Conservation (phyloP, 2,329 filamentous ascomycete genomes). For the Penicillium sp. region DNA sequence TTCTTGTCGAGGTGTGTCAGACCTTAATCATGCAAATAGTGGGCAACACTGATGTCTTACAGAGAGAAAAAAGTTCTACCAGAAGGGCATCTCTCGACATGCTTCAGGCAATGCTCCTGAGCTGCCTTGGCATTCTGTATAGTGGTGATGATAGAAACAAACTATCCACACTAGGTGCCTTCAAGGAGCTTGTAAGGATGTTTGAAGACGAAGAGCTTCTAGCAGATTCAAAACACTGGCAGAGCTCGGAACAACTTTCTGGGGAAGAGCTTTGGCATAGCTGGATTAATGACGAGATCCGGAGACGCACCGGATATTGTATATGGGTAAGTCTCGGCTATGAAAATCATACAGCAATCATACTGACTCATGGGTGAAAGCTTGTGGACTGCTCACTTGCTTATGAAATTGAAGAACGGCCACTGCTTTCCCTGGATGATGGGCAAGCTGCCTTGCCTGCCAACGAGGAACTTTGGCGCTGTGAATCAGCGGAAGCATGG, state of each 20-base stretch:
- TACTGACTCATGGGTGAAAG: constrained; percentile 17
- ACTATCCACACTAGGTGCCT: constrained; percentile 19
- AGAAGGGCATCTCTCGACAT: constrained; percentile 21
- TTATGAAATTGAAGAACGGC: constrained; percentile 34
- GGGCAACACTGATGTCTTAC: background rate
- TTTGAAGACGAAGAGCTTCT: constrained; percentile 20
- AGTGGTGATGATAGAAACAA: constrained; percentile 21
- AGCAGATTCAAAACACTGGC: constrained; percentile 9
- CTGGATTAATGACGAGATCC: constrained; percentile 36
- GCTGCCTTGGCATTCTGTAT: constrained; percentile 30
- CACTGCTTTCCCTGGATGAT: constrained; percentile 37
- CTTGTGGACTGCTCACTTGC: constrained; percentile 39
- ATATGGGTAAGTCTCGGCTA: constrained; percentile 36
- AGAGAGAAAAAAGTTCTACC: constrained; percentile 24
- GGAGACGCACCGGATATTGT: constrained; percentile 37
- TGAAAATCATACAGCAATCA: background rate
- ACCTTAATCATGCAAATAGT: background rate
- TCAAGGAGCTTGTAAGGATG: constrained; percentile 26
- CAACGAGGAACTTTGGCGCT: constrained; percentile 39
- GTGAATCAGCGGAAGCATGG: constrained; percentile 31
- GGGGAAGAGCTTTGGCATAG: constrained; percentile 24
- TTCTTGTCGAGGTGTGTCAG: constrained; percentile 29
- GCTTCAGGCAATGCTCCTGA: constrained; percentile 28
- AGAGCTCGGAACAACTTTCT: constrained; percentile 3
- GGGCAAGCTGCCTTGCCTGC: constrained; percentile 37